phyloP scores from a whole-genome alignment of 2,329 filamentous ascomycete species.

The Ophidiomyces ophidiicola region DNA sequence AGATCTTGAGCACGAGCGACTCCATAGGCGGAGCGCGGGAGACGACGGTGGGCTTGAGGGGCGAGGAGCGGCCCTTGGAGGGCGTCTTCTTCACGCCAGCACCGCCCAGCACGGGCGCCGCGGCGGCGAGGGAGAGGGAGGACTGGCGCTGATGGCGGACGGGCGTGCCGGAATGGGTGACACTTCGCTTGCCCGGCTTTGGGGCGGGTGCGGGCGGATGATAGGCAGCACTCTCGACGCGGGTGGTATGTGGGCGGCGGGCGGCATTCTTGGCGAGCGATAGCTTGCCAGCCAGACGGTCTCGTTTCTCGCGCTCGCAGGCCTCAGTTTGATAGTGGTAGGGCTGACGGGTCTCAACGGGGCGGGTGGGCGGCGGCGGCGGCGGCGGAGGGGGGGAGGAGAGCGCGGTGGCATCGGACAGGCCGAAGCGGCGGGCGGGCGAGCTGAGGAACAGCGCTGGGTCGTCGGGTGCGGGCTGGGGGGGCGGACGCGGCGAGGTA shows the following conservation, averaged over 20 bases:
- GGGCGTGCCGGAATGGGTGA: constrained; percentile 30
- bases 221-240: constrained; percentile 23
- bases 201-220: constrained; percentile 17
- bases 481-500: constrained; percentile 33
- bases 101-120: constrained; percentile 21
- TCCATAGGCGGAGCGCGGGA: constrained; percentile 28
- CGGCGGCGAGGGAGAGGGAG: constrained; percentile 19
- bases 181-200: constrained; percentile 30
- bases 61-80: constrained; percentile 34
- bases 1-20: constrained; percentile 37
- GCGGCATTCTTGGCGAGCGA: constrained; percentile 24
- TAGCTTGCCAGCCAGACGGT: constrained; percentile 23
- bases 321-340: constrained; percentile 41
- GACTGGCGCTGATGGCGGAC: constrained; percentile 23
- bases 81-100: constrained; percentile 32
- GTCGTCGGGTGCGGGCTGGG: constrained; percentile 28
- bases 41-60: constrained; percentile 28
- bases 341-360: constrained; percentile 28
- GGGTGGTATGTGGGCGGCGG: constrained; percentile 20
- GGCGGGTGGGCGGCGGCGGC: constrained; percentile 13
- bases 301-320: constrained; percentile 30
- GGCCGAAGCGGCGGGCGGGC: constrained; percentile 37
- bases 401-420: constrained; percentile 25
- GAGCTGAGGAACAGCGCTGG: constrained; percentile 38
- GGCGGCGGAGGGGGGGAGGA: constrained; percentile 17